Evolutionary conservation across 1,284 basidiomycete genomes (phyloP).

Genomic region (Schizophyllum commune): DNA sequence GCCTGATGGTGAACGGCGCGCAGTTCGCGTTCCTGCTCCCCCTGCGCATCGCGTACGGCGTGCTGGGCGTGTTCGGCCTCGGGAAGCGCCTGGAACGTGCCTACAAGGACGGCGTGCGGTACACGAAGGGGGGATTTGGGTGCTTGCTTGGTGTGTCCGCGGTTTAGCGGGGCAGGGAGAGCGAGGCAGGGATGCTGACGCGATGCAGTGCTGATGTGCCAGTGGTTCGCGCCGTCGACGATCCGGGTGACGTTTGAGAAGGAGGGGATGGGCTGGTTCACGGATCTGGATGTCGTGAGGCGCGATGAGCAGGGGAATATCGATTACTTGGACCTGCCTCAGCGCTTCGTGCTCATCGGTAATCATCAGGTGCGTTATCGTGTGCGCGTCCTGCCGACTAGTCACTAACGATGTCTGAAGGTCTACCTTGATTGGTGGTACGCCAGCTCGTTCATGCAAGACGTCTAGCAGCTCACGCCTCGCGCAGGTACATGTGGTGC

Average conservation of each 20-base stretch:
- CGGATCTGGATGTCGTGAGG: constrained; percentile 54
- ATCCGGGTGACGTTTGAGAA: constrained; percentile 71
- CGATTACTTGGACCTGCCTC: constrained; percentile 60
- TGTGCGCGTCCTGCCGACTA: constrained; percentile 3
- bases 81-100: constrained; percentile 28
- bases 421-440: constrained; percentile 92
- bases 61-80: constrained; percentile 42
- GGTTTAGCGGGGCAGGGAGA: constrained; percentile 1
- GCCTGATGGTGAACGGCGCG: constrained; percentile 59
- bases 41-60: constrained; percentile 25
- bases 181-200: not conserved
- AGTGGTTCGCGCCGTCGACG: constrained; percentile 77
- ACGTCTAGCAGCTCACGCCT: too few relatives aligned
- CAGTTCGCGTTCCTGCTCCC: constrained; percentile 68
- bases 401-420: constrained; percentile 29
- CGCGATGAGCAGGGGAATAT: constrained; percentile 52
- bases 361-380: constrained; percentile 64
- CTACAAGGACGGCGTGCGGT: constrained; percentile 65
- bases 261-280: constrained; percentile 54
- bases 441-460: constrained; percentile 32
- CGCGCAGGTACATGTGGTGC: constrained; percentile 50
- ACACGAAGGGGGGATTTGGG: constrained; percentile 80
- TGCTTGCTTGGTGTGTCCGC: constrained; percentile 55
- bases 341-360: constrained; percentile 69
- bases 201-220: constrained; percentile 61